phyloP scores from a whole-genome alignment of 208 protist genomes.

The Acanthamoeba castellanii region DNA sequence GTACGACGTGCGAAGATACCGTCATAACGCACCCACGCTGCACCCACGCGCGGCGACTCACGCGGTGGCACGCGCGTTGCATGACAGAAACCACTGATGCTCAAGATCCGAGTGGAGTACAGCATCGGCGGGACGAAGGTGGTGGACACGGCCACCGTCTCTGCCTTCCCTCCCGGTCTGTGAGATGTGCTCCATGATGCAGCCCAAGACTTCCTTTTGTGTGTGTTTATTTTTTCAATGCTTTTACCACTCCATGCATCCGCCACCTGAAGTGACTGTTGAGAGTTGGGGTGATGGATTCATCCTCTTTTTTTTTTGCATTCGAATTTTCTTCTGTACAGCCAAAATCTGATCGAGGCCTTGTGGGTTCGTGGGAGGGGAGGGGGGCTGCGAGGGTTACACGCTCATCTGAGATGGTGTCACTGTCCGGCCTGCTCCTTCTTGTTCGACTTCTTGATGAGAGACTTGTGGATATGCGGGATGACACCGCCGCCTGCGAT shows the following conservation, averaged over 20 bases:
- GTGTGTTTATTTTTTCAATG: background rate
- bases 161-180: constrained; percentile 55
- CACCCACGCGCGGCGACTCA: background rate
- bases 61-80: background rate
- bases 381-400: background rate
- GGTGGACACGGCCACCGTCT: constrained; percentile 62
- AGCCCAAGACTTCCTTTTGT: background rate
- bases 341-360: background rate
- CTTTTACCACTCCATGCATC: no score
- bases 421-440: constrained; percentile 64
- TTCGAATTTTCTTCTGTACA: background rate
- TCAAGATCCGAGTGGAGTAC: constrained; percentile 75
- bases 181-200: background rate
- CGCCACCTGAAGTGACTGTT: no score
- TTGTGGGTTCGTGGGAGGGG: background rate
- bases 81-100: constrained; percentile 69
- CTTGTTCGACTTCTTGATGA: constrained; percentile 87
- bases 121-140: constrained; percentile 33
- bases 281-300: background rate
- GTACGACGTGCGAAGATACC: background rate
- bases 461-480: constrained; percentile 92
- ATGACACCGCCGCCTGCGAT: constrained; percentile 93
- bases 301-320: background rate
- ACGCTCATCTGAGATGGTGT: background rate
- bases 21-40: background rate